Conservation (phyloP, 2,329 filamentous ascomycete genomes). For the Epichloe coenophiala region DNA sequence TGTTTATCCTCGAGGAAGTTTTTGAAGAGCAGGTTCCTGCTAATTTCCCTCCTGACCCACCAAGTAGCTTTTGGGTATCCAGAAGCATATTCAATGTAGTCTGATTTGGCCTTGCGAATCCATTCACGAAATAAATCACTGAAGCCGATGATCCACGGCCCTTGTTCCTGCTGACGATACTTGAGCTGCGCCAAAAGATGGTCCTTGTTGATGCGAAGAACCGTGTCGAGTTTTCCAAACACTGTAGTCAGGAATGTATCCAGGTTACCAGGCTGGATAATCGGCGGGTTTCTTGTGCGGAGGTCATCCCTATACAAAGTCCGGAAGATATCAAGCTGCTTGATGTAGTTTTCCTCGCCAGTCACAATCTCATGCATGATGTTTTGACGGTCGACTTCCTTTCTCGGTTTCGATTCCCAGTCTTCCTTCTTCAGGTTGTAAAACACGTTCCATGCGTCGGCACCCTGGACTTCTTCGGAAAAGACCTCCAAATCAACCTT, state of each 20-base stretch:
- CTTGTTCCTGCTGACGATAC: slow-evolving; percentile 92
- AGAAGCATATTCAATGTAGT: slow-evolving; percentile 86
- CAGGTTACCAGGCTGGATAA: slow-evolving; percentile 66
- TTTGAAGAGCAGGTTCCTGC: slow-evolving; percentile 74
- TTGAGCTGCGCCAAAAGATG: slow-evolving; percentile 86
- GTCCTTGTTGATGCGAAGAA: slow-evolving; percentile 86
- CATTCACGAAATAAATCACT: slow-evolving; percentile 97
- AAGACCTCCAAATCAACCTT: slow-evolving; percentile 78
- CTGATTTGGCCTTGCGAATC: slow-evolving; percentile 82
- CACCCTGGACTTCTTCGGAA: slow-evolving; percentile 52
- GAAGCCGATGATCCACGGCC: slow-evolving; percentile 85
- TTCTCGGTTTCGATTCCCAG: slow-evolving; percentile 57
- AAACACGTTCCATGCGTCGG: slow-evolving; percentile 77
- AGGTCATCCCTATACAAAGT: slow-evolving; percentile 78
- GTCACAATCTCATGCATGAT: slow-evolving; percentile 91
- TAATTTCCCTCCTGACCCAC: slow-evolving; percentile 69
- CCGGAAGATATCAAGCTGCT: slow-evolving; percentile 73
- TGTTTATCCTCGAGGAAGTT: slow-evolving; percentile 73
- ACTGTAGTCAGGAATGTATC: slow-evolving; percentile 71
- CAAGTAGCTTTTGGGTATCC: slow-evolving; percentile 76
- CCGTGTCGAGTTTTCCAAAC: slow-evolving; percentile 80
- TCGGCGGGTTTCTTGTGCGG: slow-evolving; percentile 55
- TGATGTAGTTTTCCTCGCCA: slow-evolving; percentile 83
- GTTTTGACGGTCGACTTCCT: slow-evolving; percentile 87
- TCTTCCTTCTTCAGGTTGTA: slow-evolving; percentile 73